Base-by-base conservation (phyloP, 2,329 filamentous ascomycete genomes). In the Fusarium mexicanum region DNA sequence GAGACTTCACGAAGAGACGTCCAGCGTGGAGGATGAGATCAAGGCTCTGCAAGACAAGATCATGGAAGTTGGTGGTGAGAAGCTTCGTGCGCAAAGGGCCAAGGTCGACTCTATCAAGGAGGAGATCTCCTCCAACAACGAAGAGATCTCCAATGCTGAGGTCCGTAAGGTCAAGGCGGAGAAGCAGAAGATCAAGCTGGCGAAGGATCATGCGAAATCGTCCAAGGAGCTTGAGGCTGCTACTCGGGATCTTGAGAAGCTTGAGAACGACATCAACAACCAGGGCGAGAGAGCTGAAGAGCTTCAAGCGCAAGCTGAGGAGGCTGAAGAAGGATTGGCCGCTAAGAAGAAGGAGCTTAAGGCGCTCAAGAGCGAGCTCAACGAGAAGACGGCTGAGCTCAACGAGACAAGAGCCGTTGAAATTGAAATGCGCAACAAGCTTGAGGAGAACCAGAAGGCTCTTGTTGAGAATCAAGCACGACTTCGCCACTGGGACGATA, bases 361-460 rank as follows among this genome's bases (percentile, higher is more conserved):
- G 53, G 86, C 89, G 16, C 83, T 98, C 64, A 99, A 98, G 84
- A 86, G 89, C 8, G 94, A 98, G 77, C 88, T 98, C 17, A 96
- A 99, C 75, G 91, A 93, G 77, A 97, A 95, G 86, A 93, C 91
- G 4, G 85, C 91, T 0, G 94, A 97, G 80, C 88, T 98, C 64
- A 98, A 98, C 79, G 93, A 94, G 79, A 97, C 93, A 0, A 91
- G 96, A 16, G 95, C 94, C 1, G 87, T 92, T 7, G 96, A 99
- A 82, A 98, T 99, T 70, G 96, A 99, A 83, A 98, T 98, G 95
- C 93, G 94, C 72, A 98, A 98, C 84, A 97, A 97, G 85, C 91
- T 99, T 3, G 96, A 98, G 80, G 96, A 98, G 80, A 96, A 96
- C 81, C 93, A 98, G 75, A 99, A 99, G 84, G 90, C 92, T 16